Base-by-base conservation (phyloP, 2,329 filamentous ascomycete species). In the Pseudodiploospora longispora region DNA sequence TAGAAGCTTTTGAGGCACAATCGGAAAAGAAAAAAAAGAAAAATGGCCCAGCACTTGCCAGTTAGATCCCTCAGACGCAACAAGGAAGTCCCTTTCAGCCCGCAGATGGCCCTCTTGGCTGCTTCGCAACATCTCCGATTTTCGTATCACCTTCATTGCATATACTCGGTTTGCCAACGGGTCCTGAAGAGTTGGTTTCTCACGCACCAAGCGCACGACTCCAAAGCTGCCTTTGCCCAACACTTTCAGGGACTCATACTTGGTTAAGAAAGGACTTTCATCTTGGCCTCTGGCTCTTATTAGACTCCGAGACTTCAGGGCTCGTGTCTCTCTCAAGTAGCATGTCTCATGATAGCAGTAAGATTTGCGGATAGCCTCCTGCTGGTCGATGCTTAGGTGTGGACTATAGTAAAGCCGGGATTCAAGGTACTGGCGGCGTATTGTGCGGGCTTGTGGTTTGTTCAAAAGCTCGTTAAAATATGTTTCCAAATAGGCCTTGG, bases 91-190 rank as follows among this genome's bases (percentile, higher is more conserved):
- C 52, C 91, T 74, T 60, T 98, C 91, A 0, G 90, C 91, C 32
- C 88, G 81, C 19, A 98, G 65, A 65, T 97, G 93, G 0, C 87
- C 91, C 64, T 97, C 91, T 66, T 97, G 93, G 50, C 84, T 84
- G 48, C 88, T 93, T 9, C 83, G 80, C 44, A 97, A 74, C 90
- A 96, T 97, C 44, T 88, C 82, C 1, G 87, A 87, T 60, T 98
- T 98, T 46, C 85, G 82, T 53, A 97, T 97, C 30, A 95, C 86
- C 61, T 97, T 97, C 91, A 97, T 96, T 10, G 93, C 93, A 61
- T 84, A 97, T 1, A 95, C 80, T 46, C 85, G 75, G 8, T 57
- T 55, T 4, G 59, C 47, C 28, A 53, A 56, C 36, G 52, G 47
- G 51, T 62, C 53, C 2, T 52, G 55, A 0, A 53, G 42, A n/a